Evolutionary conservation across 345 rosid genomes (phyloP), one percentile per base, ranked within the genome.

Genomic region (Bruguiera gymnorhiza): DNA sequence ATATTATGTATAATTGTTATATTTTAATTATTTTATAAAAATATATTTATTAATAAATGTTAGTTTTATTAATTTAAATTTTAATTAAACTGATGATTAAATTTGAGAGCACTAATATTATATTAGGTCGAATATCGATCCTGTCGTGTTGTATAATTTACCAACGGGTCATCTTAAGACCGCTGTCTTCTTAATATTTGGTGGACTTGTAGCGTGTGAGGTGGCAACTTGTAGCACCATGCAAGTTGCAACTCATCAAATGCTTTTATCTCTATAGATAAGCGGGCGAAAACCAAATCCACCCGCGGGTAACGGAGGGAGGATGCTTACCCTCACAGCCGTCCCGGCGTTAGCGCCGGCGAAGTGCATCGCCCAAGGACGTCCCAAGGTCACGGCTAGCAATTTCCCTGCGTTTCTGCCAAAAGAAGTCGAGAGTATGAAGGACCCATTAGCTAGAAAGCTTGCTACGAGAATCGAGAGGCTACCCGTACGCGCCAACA

Each of bases 391-490:
- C 60, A 56, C 70, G 5, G 78, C 80, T 19, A 68, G 76, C 50
- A 54, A 51, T 63, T 85, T 85, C 60, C 91, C 91, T 76, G 52
- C 89, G 16, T 87, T 89, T 72, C 81, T 89, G 4, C 95, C 89
- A 21, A 85, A 77, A 66, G 73, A 89, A 75, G 83, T 87, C 15
- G 81, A 83, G 48, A 72, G 83, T 31, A 81, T 89, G 72, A 82
- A 83, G 72, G 88, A 85, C 69, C 34, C 80, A 0, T 84, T 65
- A 50, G 91, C 95, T 30, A 78, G 87, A 66, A 83, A 73, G 70
- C 87, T 89, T 32, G 95, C 95, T 57, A 15, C 86, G 16, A 75
- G 88, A 71, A 85, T 89, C 67, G 72, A 84, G 71, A 83, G 91
- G 63, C 82, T 89, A 7, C 88, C 89, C n/a, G 91, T 86, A 27